Evolutionary conservation across 768 basidiomycete species (phyloP), one percentile per base, ranked within the genome.

Genomic region (Fomitopsis serialis): DNA sequence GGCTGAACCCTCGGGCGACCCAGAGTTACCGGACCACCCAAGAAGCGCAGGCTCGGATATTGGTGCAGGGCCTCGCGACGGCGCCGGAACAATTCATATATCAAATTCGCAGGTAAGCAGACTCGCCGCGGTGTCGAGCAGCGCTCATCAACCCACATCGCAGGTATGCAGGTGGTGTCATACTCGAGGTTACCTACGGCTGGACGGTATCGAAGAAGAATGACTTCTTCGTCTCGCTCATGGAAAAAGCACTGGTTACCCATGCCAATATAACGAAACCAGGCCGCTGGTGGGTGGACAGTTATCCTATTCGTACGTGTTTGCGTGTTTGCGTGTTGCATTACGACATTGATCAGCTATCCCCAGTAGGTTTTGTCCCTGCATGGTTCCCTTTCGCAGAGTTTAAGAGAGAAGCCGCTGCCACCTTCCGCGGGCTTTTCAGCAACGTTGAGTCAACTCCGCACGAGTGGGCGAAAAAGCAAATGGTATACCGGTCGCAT

Each of bases 371-470:
- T 25, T 57, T 68, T 34, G 55, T 75, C 15, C 74, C 74, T 3
- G 37, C 65, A 2, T 76, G 74, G 74, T 58, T 72, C 45, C 74
- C 75, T 0, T 72, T 74, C 11, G 66, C 67, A 10, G 62, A 63
- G 0, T 71, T 72, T 37, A 65, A 71, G 54, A 57, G 59, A 36
- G 58, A 53, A 8, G 74, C 72, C 53, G 29, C 61, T 57, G 65
- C 50, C 54, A n/a, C n/a, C n/a, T n/a, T n/a, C n/a, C n/a, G n/a
- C n/a, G n/a, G n/a, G n/a, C n/a, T n/a, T n/a, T 32, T 32, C 11
- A 48, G 65, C 66, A 52, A 57, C 54, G 62, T 67, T 59, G 43
- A 45, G 2, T 29, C 59, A 4, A 32, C 50, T 0, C 74, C 74
- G 7, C 70, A 69, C 42, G 60, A 54, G 0, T 68, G 58, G 50